Evolutionary conservation across 768 basidiomycete genomes (phyloP), one percentile per base, ranked within the genome.

Genomic region (Pleurotus citrinopileatus): DNA sequence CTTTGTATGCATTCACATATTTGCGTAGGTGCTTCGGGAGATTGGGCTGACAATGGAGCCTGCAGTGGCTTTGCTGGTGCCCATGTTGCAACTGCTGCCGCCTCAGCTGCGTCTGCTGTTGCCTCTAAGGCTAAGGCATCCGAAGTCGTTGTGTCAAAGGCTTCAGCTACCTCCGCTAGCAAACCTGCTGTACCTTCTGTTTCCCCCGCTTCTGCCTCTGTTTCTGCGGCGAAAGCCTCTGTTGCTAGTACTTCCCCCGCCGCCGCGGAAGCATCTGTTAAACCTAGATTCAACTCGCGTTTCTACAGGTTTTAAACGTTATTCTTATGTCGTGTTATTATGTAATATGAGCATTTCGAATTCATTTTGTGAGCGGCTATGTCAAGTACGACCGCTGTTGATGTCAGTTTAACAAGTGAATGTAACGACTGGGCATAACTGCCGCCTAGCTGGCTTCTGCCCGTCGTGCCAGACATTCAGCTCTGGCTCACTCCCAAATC

Each of bases 41-140:
- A 63, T n/a, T 73, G 73, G 72, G 59, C 59, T 15, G 67, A 74
- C 43, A 57, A 67, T 12, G 71, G 69, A 10, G 57, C 66, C 12
- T 74, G 72, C 46, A 54, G 29, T n/a, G 29, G 48, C 29, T 37
- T 51, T 37, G 48, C 34, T 17, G 34, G 32, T 51, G 34, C 29
- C n/a, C 48, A 51, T 22, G 34, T 25, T n/a, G 34, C 34, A 20
- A 34, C 48, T 23, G 28, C 28, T 19, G 48, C 32, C 23, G 29
- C 9, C 48, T 5, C 29, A n/a, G 17, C 48, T 26, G 34, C 46
- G 15, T 3, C 46, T 27, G 27, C 25, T 48, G n/a, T n/a, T n/a
- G n/a, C n/a, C n/a, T n/a, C n/a, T n/a, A n/a, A n/a, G n/a, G n/a
- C n/a, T n/a, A n/a, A n/a, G n/a, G n/a, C n/a, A n/a, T 32, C 46